Conservation (phyloP, 2,329 filamentous ascomycete species). For the Atkinsonella texensis region DNA sequence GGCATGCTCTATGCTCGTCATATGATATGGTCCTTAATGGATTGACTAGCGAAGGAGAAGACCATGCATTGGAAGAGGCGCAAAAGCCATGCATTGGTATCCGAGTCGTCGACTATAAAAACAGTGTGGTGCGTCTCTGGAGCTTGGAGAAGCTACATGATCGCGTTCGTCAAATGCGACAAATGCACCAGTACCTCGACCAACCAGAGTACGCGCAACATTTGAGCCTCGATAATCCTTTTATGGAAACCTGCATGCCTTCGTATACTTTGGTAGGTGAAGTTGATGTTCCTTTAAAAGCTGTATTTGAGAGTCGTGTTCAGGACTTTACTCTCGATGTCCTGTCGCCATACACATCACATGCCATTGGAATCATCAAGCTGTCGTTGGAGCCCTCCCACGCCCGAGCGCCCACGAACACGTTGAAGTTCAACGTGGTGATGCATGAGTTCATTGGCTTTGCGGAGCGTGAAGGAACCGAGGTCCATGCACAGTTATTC, state of each 20-base stretch:
- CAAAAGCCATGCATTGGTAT: constrained; percentile 85
- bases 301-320: constrained; percentile 87
- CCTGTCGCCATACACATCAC: constrained; percentile 81
- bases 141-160: constrained; percentile 85
- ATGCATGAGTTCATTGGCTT: constrained; percentile 96
- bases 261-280: constrained; percentile 89
- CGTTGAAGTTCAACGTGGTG: constrained; percentile 94
- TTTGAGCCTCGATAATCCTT: constrained; percentile 84
- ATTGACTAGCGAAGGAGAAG: constrained; percentile 72
- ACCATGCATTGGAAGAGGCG: constrained; percentile 66
- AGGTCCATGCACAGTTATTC: constrained; percentile 95
- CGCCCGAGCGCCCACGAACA: constrained; percentile 81
- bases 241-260: constrained; percentile 81
- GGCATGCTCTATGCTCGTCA: constrained; percentile 80
- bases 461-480: constrained; percentile 85
- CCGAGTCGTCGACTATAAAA: constrained; percentile 81
- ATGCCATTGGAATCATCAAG: constrained; percentile 81
- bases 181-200: constrained; percentile 93
- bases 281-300: constrained; percentile 79
- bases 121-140: constrained; percentile 81
- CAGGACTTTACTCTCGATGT: constrained; percentile 91
- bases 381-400: constrained; percentile 88
- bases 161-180: constrained; percentile 82
- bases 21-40: constrained; percentile 96
- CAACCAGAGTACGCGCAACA: constrained; percentile 91